Conservation (phyloP, 2,329 filamentous ascomycete genomes). For the Xylariaceae sp. region DNA sequence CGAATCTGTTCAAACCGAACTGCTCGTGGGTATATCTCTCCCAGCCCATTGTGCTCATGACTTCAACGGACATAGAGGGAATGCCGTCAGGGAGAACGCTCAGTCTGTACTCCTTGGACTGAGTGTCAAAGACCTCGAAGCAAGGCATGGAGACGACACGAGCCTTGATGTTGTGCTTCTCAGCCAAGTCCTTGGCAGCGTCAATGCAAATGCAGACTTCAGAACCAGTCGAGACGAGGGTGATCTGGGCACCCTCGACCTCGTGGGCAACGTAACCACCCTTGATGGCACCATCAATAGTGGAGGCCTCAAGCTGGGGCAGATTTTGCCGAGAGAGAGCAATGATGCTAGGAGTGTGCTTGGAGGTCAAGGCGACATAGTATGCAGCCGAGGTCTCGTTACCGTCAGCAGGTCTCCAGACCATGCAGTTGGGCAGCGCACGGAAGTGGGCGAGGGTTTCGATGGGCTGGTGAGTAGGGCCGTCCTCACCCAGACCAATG, state of each 20-base stretch:
- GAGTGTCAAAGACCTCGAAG: constrained; percentile 92
- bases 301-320: constrained; percentile 92
- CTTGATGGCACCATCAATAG: constrained; percentile 83
- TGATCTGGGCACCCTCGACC: constrained; percentile 75
- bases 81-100: constrained; percentile 90
- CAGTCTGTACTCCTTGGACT: constrained; percentile 91
- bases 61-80: constrained; percentile 88
- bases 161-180: constrained; percentile 79
- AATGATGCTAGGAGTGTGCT: constrained; percentile 85
- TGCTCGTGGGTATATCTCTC: constrained; percentile 99
- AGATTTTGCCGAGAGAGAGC: constrained; percentile 97
- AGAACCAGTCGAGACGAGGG: constrained; percentile 89
- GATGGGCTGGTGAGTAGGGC: constrained; percentile 97
- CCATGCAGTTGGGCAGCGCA: constrained; percentile 97
- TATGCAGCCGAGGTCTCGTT: constrained; percentile 98
- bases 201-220: constrained; percentile 94
- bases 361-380: constrained; percentile 87
- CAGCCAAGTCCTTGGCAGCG: constrained; percentile 82
- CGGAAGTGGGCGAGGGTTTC: constrained; percentile 98
- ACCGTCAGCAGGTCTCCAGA: constrained; percentile 96
- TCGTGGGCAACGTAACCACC: constrained; percentile 91
- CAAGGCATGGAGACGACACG: constrained; percentile 95
- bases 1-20: constrained; percentile 98
- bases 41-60: constrained; percentile 96
- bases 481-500: constrained; percentile 97